Conservation (phyloP, 1,284 basidiomycete species). For the Irpex rosettiformis region DNA sequence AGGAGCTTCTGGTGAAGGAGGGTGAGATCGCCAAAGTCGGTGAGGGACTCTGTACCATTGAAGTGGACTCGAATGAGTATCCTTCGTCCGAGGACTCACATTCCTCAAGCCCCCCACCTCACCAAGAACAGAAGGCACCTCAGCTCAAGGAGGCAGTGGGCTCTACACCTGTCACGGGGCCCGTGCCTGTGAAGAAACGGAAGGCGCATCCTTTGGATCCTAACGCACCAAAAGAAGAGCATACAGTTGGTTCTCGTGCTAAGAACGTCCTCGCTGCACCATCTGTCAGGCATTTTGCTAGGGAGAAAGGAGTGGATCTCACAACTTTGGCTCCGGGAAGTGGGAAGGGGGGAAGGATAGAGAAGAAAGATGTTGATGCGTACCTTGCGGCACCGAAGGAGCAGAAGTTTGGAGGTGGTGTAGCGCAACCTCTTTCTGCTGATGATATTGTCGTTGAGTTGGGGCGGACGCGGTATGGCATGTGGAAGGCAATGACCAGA, state of each 20-base stretch:
- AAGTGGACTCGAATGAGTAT: conserved; percentile 61
- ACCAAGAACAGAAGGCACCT: conserved; percentile 19
- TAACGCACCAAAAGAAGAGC: conserved; percentile 30
- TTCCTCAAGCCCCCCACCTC: conserved; percentile 16
- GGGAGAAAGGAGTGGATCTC: conserved; percentile 64
- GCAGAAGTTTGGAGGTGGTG: neutral
- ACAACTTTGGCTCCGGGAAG: conserved; percentile 60
- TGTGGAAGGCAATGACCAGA: conserved; percentile 87
- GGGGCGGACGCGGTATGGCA: conserved; percentile 75
- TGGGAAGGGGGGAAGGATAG: conserved; percentile 74
- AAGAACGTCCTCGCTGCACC: conserved; percentile 65
- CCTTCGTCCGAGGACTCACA: conserved; percentile 11
- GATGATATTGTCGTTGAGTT: conserved; percentile 64
- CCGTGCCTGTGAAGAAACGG: conserved; percentile 17
- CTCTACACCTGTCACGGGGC: neutral
- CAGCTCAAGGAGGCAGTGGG: neutral
- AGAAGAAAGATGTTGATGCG: conserved; percentile 71
- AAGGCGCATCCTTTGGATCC: conserved; percentile 70
- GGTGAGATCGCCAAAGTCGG: conserved; percentile 90
- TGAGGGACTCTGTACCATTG: conserved; percentile 77
- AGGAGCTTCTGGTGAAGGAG: conserved; percentile 71
- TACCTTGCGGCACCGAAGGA: conserved; percentile 35
- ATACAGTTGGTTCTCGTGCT: conserved; percentile 17
- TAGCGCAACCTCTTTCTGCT: conserved; percentile 1
- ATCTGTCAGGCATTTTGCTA: conserved; percentile 76